Evolutionary conservation across 768 basidiomycete species (phyloP), one percentile per base, ranked within the genome.

Genomic region (Serendipita sp.): DNA sequence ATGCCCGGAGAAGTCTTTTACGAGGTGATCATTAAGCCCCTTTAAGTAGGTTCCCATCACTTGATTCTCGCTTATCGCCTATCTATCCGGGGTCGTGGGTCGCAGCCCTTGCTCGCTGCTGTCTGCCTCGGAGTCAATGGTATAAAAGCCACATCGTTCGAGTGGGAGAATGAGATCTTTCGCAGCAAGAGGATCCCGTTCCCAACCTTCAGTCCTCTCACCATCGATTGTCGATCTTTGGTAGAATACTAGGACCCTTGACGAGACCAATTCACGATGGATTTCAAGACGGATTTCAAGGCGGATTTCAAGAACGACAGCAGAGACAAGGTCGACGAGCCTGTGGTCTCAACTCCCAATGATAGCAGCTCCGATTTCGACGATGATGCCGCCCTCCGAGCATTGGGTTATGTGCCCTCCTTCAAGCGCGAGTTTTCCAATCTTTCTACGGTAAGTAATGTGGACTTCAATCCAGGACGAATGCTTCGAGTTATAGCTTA

Each of bases 371-470:
- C 40, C 40, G 40, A 40, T 40, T 40, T 40, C 36, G 64, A 64
- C 16, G 64, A 64, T 31, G 64, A 64, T 44, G 53, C 53, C 6
- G 64, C 53, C 29, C 64, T 64, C 40, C 36, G 58, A 40, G 53
- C 53, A 23, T 40, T 64, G 37, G 64, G 64, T 18, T 64, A 64
- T 44, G 55, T 60, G 16, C 64, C 64, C 16, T 16, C 13, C 23
- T 64, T 64, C 53, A 64, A 64, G 55, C 55, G 64, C 55, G 64
- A 64, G 55, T 64, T 64, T 45, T 37, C 33, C 33, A 64, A 64
- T 55, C 33, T 64, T 15, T 53, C 64, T 37, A 64, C 64, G n/a
- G 64, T 64, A 18, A 36, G 64, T 33, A 23, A 16, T 40, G 13
- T 13, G 40, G 13, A 5, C 5, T 31, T 18, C n/a, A 50, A 8